A percentile compares a stretch with the other conserved stretches of the same genome.
Evolutionary conservation across 2,329 filamentous ascomycete species (phyloP).

Genomic region (Ceratocystis ficicola): DNA sequence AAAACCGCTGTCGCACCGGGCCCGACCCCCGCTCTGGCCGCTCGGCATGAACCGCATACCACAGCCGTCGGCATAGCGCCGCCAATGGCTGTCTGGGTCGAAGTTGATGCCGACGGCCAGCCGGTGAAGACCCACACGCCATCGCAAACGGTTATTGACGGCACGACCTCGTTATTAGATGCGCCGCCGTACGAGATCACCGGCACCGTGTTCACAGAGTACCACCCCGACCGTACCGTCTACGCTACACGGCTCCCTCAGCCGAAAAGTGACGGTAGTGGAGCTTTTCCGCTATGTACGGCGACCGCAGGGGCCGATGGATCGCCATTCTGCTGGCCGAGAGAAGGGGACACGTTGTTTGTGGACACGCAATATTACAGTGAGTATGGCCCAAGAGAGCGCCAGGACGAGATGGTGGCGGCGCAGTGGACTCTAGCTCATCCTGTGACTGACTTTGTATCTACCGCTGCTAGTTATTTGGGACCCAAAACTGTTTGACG

Average conservation of each 20-base stretch:
- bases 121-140: conserved; percentile 40
- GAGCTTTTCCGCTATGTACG: conserved; percentile 37
- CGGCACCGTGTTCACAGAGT: conserved; percentile 33
- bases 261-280: conserved; percentile 34
- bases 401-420: too few relatives aligned
- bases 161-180: conserved; percentile 32
- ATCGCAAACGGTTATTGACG: conserved; percentile 35
- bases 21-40: background rate
- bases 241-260: conserved; percentile 37
- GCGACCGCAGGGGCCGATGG: conserved; percentile 38
- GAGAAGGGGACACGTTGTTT: conserved; percentile 34
- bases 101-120: conserved; percentile 37
- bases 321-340: conserved; percentile 43
- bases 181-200: conserved; percentile 38
- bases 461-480: conserved; percentile 38
- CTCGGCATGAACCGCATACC: conserved; percentile 11
- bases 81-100: conserved; percentile 40
- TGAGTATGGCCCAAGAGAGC: conserved; percentile 26
- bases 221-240: conserved; percentile 32
- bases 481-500: conserved; percentile 42
- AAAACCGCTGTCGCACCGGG: background rate
- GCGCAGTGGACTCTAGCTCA: too few relatives aligned
- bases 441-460: background rate
- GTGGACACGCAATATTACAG: conserved; percentile 41
- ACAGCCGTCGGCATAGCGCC: conserved; percentile 24